Conservation (phyloP, 2,329 filamentous ascomycete species). For the Colletotrichum scovillei region DNA sequence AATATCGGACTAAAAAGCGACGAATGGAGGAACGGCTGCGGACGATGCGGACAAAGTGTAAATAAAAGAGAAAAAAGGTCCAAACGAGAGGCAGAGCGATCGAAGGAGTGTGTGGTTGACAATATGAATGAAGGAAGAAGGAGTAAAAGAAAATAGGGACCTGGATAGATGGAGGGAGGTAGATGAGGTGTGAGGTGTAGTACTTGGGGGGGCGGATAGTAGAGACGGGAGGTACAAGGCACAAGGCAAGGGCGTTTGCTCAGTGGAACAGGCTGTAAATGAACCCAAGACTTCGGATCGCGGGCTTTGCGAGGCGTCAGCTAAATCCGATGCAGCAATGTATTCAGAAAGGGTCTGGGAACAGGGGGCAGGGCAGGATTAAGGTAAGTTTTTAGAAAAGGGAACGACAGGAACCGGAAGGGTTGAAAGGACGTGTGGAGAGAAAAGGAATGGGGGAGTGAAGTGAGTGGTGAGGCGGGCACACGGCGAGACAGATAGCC, state of each 20-base stretch:
- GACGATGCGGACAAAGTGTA: constrained; percentile 8
- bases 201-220: background rate
- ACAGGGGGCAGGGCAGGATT: constrained; percentile 10
- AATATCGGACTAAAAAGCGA: constrained; percentile 17
- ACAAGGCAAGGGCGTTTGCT: background rate
- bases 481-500: background rate
- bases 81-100: constrained; percentile 25
- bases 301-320: constrained; percentile 14
- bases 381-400: background rate
- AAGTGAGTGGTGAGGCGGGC: background rate
- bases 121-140: constrained; percentile 17
- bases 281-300: constrained; percentile 29
- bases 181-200: background rate
- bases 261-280: constrained; percentile 19
- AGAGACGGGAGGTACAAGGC: background rate
- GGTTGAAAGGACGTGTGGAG: constrained; percentile 12
- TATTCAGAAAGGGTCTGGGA: background rate
- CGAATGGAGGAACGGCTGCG: constrained; percentile 21
- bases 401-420: constrained; percentile 12
- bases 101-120: background rate
- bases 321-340: constrained; percentile 27
- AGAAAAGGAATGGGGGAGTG: constrained; percentile 12
- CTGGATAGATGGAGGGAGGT: background rate
- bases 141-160: constrained; percentile 10
- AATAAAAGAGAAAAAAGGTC: constrained; percentile 12